Evolutionary conservation across 1,284 basidiomycete genomes (phyloP).

Genomic region (Malassezia vespertilionis): DNA sequence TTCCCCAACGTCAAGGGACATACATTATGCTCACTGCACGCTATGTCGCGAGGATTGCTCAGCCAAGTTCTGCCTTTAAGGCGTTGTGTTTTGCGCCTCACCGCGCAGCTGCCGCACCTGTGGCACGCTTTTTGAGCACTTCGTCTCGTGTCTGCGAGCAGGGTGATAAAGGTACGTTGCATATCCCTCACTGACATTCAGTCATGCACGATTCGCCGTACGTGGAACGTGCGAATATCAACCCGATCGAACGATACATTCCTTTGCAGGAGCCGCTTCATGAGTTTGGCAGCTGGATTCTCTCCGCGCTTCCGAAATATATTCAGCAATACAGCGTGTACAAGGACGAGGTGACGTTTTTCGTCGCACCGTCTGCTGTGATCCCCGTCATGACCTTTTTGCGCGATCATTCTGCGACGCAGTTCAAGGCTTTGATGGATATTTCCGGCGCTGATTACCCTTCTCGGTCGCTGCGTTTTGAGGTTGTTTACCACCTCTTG

Average conservation of each 20-base stretch:
- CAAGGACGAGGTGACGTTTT: conserved; percentile 89
- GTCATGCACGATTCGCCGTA: conserved; percentile 39
- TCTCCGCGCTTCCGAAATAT: conserved; percentile 41
- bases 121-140: conserved; percentile 10
- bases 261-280: conserved; percentile 30
- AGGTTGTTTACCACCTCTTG: conserved; percentile 91
- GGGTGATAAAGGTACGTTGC: conserved; percentile 27
- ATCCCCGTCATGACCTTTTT: conserved; percentile 82
- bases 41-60: conserved; percentile 7
- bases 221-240: conserved; percentile 32
- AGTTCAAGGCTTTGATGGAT: conserved; percentile 86
- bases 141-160: conserved; percentile 14
- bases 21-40: conserved; percentile 18
- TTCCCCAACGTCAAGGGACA: too few species aligned
- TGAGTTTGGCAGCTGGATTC: conserved; percentile 44
- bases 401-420: conserved; percentile 88
- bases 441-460: conserved; percentile 93
- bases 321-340: conserved; percentile 51
- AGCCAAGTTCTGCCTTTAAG: conserved; percentile 1
- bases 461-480: conserved; percentile 83
- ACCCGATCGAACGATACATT: conserved; percentile 34
- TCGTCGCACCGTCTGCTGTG: conserved; percentile 70
- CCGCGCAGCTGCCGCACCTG: conserved; percentile 3
- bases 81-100: conserved; percentile 2
- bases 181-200: conserved; percentile 7